Evolutionary conservation across 202 grass and related monocot genomes (phyloP), one percentile per base, ranked within the genome.

Genomic region (Setaria italica): DNA sequence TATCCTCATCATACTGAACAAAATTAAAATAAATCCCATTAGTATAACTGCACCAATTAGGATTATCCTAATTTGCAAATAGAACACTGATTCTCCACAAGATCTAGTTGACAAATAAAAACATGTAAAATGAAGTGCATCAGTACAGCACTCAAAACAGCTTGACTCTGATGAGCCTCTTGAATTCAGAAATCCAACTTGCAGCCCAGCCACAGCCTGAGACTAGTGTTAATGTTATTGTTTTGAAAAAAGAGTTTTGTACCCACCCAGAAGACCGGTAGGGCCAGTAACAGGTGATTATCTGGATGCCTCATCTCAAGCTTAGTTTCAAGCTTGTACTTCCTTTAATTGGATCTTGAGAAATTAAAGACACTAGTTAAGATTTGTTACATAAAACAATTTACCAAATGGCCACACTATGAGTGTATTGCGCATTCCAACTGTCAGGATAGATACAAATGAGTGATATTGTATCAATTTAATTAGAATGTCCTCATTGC

Each of bases 1-100:
- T 60, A 70, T 59, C 83, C 51, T 79, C 86, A 30, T 92, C 90
- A 55, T 72, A 79, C 90, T 89, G 59, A 12, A 86, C 48, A 35
- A 80, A 79, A 71, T 65, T 60, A 76, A 69, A 86, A 70, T 12
- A 84, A 46, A 81, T 79, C 16, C 9, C 30, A 87, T 63, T 62
- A 45, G 48, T 68, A 64, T 65, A 84, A 80, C 34, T 58, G 12
- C 21, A 87, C 37, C 10, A 78, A 70, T 50, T 47, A 25, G n/a
- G 59, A 54, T 39, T 19, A 74, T 62, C 50, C 8, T 70, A 80
- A 2, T 66, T 67, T 25, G 9, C 50, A 76, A 50, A 86, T 14
- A 50, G 33, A 39, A 51, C 42, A 55, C 45, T 41, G 50, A 73
- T 32, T 66, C 35, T 85, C 42, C 55, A 64, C 55, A 63, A 34